phyloP scores from a whole-genome alignment of 495 filamentous ascomycete species.

The Podospora didyma region DNA sequence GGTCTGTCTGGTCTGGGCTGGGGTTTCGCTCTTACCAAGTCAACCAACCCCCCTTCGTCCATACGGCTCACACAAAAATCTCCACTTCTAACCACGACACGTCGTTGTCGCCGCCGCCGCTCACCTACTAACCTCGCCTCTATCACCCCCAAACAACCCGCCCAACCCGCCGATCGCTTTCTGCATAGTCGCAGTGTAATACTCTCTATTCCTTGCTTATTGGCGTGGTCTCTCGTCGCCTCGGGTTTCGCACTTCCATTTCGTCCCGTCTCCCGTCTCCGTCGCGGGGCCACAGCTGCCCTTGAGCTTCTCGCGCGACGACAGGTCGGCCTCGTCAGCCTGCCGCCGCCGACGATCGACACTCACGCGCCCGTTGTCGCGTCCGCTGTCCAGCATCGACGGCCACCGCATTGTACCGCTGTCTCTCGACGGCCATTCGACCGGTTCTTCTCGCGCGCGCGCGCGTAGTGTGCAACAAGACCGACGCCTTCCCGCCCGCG shows the following conservation, averaged over 20 bases:
- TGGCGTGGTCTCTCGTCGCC: slow-evolving; percentile 6
- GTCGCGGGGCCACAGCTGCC: slow-evolving; percentile 1
- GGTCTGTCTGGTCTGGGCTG: too few relatives aligned
- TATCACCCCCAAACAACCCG: slow-evolving; percentile 3
- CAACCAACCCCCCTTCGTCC: slow-evolving; percentile 24
- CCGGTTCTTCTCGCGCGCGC: not conserved
- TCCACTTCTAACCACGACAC: slow-evolving; percentile 29
- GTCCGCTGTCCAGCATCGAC: slow-evolving; percentile 4
- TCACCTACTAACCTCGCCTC: slow-evolving; percentile 15
- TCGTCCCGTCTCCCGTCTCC: not conserved
- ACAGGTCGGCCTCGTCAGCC: not conserved
- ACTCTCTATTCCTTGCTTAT: not conserved
- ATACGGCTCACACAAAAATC: slow-evolving; percentile 23
- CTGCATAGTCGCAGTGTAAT: slow-evolving; percentile 8
- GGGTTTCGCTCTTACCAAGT: slow-evolving; percentile 16
- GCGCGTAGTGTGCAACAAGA: not conserved
- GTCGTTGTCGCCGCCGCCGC: slow-evolving; percentile 19
- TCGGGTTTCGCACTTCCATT: not conserved
- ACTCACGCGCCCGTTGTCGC: slow-evolving; percentile 1
- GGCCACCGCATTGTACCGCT: not conserved
- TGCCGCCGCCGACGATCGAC: not conserved
- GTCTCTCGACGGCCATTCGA: not conserved
- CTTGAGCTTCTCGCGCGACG: not conserved
- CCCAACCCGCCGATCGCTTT: not conserved
- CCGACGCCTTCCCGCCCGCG: not conserved